phyloP scores from a whole-genome alignment of 1,284 basidiomycete species.

The Papiliotrema laurentii region DNA sequence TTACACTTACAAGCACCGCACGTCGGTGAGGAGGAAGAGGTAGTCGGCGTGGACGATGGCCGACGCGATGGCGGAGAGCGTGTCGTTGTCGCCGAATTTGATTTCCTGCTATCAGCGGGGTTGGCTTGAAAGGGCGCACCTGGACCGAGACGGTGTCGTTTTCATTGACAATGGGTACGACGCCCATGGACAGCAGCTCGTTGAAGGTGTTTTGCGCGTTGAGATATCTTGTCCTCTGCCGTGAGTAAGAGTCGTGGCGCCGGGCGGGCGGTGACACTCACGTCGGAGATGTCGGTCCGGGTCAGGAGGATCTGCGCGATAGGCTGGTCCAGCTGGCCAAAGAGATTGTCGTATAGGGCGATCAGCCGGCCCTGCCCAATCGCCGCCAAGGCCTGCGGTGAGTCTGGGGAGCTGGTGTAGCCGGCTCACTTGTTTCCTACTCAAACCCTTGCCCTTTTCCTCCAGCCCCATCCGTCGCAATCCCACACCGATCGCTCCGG shows the following conservation, averaged over 20 bases:
- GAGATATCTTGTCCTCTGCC: slow-evolving; percentile 79
- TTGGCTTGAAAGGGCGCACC: slow-evolving; percentile 54
- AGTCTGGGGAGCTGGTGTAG: neutral
- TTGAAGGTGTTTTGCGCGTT: slow-evolving; percentile 92
- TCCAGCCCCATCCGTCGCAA: slow-evolving; percentile 83
- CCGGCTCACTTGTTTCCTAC: slow-evolving; percentile 73
- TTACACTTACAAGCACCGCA: slow-evolving; percentile 66
- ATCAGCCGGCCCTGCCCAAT: slow-evolving; percentile 95
- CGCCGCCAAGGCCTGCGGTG: slow-evolving; percentile 76
- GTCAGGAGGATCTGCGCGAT: slow-evolving; percentile 95
- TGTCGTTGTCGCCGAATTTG: slow-evolving; percentile 99
- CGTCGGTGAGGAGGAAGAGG: slow-evolving; percentile 93
- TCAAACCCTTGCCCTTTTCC: slow-evolving; percentile 73
- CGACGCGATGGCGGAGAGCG: slow-evolving; percentile 91
- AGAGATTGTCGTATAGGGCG: slow-evolving; percentile 94
- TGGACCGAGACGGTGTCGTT: slow-evolving; percentile 94
- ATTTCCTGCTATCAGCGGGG: slow-evolving; percentile 66
- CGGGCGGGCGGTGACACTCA: slow-evolving; percentile 48
- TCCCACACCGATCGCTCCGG: slow-evolving; percentile 94
- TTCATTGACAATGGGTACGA: slow-evolving; percentile 93
- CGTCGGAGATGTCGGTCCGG: slow-evolving; percentile 93
- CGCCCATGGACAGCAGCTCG: slow-evolving; percentile 81
- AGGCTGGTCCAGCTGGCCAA: slow-evolving; percentile 85
- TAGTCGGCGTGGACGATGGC: slow-evolving; percentile 98
- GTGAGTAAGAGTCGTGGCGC: too few species aligned